Evolutionary conservation across 2,329 filamentous ascomycete species (phyloP).

Genomic region (Cryphonectria naterciae): DNA sequence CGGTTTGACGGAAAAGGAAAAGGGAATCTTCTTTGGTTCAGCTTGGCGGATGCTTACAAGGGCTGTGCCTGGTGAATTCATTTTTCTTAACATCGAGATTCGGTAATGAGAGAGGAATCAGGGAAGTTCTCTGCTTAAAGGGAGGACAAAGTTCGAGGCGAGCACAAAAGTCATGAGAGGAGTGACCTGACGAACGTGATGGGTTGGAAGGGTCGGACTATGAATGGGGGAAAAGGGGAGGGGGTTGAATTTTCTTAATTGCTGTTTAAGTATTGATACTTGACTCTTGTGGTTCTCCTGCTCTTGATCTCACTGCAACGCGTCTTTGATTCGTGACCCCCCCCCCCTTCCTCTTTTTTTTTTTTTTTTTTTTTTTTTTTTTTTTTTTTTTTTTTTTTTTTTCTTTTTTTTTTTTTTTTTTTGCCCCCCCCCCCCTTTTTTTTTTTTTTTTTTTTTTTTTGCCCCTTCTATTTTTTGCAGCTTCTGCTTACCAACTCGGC

Average conservation of each 20-base stretch:
- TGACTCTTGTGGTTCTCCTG: conserved; percentile 13
- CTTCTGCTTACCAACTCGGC: neutral
- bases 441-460: neutral
- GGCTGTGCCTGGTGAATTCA: conserved; percentile 15
- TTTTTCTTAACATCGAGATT: conserved; percentile 25
- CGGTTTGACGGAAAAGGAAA: conserved; percentile 1
- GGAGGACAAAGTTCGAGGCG: conserved; percentile 15
- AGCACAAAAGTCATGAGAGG: conserved; percentile 15
- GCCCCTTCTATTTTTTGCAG: neutral
- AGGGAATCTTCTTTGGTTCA: conserved; percentile 17
- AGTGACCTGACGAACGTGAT: conserved; percentile 14
- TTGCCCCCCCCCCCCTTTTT: too few species aligned
- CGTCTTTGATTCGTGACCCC: neutral
- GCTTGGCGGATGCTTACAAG: conserved; percentile 16
- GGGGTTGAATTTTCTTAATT: conserved; percentile 13
- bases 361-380: neutral
- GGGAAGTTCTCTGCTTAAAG: neutral
- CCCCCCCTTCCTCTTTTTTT: too few species aligned
- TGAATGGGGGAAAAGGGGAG: neutral
- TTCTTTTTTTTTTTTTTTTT: neutral
- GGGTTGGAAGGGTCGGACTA: conserved; percentile 7
- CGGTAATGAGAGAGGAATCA: conserved; percentile 18
- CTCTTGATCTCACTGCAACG: neutral
- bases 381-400: too few species aligned
- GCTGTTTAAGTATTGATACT: conserved; percentile 19